Base-by-base conservation (phyloP, 139 green algal species). In the Gonium pectorale region DNA sequence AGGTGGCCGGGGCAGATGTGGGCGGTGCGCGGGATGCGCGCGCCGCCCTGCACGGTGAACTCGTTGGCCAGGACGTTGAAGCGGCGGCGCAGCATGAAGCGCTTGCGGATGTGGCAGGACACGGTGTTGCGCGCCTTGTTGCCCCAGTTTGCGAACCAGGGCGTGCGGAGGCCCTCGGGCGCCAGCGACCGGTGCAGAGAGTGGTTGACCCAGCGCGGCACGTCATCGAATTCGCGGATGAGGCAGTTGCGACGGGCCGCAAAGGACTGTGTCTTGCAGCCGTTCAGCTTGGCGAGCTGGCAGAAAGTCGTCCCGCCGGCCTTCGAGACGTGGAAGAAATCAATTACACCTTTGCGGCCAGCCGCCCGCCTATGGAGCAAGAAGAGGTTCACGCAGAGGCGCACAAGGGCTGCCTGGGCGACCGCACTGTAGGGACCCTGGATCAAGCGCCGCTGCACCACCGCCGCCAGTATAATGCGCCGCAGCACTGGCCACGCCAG, bases 51-150 rank as follows among this genome's bases (percentile, higher is more conserved):
- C 29, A 80, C 38, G 5, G 84, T 85, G 67, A 80, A 88, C 84
- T 88, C 84, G 43, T 88, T 82, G 49, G 73, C 75, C 35, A 80
- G 70, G 37, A 88, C 63, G 84, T 88, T 83, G 52, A 37, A 88
- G 41, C 75, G 74, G 46, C 60, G 68, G 3, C 35, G 54, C 51
- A 71, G 33, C 72, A 83, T 46, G 73, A 79, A 88, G 37, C 46
- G 72, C 79, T 85, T 85, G 49, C 79, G 79, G 33, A 78, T 44
- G 64, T n/a, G 66, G 63, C 79, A 85, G 33, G 79, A 85, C 46
- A 85, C 49, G 21, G 67, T 19, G 29, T 77, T 77, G 46, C 64
- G 79, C 56, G 9, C 13, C 46, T 77, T 75, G 51, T 41, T 66
- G 49, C 72, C 84, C 29, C 60, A 71, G 67, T 88, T 88, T 52